Conservation (phyloP, 2,329 filamentous ascomycete species). For the Ophiostoma populinum region DNA sequence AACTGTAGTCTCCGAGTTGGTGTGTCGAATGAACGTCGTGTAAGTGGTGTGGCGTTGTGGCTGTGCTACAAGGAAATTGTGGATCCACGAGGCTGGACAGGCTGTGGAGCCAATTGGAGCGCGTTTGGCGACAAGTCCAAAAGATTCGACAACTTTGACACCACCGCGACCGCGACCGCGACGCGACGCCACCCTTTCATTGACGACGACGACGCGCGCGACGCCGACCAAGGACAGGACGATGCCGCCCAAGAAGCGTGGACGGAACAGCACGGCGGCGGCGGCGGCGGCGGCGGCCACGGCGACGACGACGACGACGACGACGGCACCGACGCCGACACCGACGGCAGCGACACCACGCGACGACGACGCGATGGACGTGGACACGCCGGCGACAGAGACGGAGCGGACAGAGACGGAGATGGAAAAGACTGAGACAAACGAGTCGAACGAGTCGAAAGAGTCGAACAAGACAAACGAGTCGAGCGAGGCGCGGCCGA, state of each 20-base stretch:
- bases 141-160: too few species aligned
- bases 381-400: constrained; percentile 40
- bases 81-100: too few species aligned
- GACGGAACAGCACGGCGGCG: constrained; percentile 31
- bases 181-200: too few species aligned
- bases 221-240: background rate
- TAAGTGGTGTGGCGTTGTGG: too few species aligned
- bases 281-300: constrained; percentile 23
- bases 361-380: constrained; percentile 44
- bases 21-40: too few species aligned
- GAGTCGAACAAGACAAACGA: background rate
- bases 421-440: background rate
- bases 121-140: too few species aligned
- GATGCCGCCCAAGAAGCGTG: constrained; percentile 50
- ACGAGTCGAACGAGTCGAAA: background rate
- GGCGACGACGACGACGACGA: constrained; percentile 44
- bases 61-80: too few species aligned
- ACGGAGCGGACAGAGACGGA: constrained; percentile 21
- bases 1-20: too few species aligned
- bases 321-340: too few species aligned
- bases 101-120: too few species aligned
- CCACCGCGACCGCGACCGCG: too few species aligned
- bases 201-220: too few species aligned
- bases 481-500: background rate
- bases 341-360: constrained; percentile 22